phyloP scores from a whole-genome alignment of 208 protist genomes.

The Trypanosoma cruzi region DNA sequence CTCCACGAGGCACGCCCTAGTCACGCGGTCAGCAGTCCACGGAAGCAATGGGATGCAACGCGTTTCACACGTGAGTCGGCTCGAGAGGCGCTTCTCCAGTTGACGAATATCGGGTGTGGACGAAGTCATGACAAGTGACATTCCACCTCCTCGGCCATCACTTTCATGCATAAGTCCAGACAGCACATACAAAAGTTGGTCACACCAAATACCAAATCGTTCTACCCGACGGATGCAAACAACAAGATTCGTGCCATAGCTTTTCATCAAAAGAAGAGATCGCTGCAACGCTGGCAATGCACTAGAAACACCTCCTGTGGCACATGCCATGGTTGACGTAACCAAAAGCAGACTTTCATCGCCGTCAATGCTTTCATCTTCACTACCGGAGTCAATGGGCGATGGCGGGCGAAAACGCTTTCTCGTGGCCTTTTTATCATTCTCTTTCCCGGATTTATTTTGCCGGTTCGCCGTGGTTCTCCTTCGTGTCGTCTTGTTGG shows the following conservation, averaged over 20 bases:
- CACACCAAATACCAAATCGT: constrained; percentile 78
- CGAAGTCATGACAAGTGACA: constrained; percentile 73
- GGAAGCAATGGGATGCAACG: constrained; percentile 75
- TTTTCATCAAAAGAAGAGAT: constrained; percentile 68
- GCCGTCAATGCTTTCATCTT: constrained; percentile 10
- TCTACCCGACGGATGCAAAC: constrained; percentile 77
- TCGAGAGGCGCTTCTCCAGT: constrained; percentile 84
- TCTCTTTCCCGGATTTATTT: constrained; percentile 3
- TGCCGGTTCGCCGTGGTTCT: background rate
- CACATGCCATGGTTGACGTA: constrained; percentile 60
- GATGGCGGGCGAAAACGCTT: constrained; percentile 4
- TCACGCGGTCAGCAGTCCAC: constrained; percentile 54
- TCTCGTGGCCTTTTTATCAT: background rate
- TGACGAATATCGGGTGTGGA: constrained; percentile 70
- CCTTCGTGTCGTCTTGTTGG: background rate
- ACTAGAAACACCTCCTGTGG: constrained; percentile 58
- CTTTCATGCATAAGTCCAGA: constrained; percentile 87
- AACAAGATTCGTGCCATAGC: constrained; percentile 62
- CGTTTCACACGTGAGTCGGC: constrained; percentile 79
- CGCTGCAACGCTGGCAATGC: constrained; percentile 78
- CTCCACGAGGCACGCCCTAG: constrained; percentile 52
- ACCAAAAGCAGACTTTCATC: constrained; percentile 39
- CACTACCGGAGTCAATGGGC: constrained; percentile 5
- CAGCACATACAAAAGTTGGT: constrained; percentile 84
- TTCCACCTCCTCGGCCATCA: constrained; percentile 52